These are phyloP conservation scores for Arachnopeziza araneosa DNA, from an alignment of 2,329 filamentous ascomycete genomes.

Conservation along the genomic window DNA sequence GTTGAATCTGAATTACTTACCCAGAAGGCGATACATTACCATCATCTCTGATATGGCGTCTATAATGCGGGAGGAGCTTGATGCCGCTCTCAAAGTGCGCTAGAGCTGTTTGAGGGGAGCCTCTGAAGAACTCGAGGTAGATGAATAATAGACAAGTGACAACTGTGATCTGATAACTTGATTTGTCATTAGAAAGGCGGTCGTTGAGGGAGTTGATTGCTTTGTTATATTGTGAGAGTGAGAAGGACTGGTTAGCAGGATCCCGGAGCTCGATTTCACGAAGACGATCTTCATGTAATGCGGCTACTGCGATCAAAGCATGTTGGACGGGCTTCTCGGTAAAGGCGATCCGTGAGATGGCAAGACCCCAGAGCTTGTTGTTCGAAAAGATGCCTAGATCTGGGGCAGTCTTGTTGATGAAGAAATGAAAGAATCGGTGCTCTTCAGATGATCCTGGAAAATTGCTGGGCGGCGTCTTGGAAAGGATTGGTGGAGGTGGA, in stretches of 20 bases:
- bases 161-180: not conserved
- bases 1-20: not conserved
- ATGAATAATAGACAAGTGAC: not conserved
- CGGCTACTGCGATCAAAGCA: conserved; percentile 18
- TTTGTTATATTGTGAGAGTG: not conserved
- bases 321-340: conserved; percentile 24
- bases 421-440: conserved; percentile 49
- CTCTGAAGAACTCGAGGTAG: not conserved
- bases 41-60: not conserved
- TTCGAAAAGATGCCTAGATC: conserved; percentile 61
- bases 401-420: conserved; percentile 50
- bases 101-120: not conserved
- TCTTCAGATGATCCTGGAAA: not conserved
- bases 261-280: not conserved
- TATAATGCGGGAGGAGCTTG: not conserved
- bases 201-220: not conserved
- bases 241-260: not conserved
- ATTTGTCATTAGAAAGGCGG: not conserved
- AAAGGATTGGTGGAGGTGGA: not conserved
- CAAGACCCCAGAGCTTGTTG: conserved; percentile 54
- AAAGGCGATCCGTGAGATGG: conserved; percentile 56
- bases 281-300: conserved; percentile 15
- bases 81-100: not conserved
- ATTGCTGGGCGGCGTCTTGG: not conserved
- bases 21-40: not conserved